These are phyloP conservation scores for Blastobotrys parvus DNA, from an alignment of 805 yeast genomes.

Conservation along the genomic window DNA sequence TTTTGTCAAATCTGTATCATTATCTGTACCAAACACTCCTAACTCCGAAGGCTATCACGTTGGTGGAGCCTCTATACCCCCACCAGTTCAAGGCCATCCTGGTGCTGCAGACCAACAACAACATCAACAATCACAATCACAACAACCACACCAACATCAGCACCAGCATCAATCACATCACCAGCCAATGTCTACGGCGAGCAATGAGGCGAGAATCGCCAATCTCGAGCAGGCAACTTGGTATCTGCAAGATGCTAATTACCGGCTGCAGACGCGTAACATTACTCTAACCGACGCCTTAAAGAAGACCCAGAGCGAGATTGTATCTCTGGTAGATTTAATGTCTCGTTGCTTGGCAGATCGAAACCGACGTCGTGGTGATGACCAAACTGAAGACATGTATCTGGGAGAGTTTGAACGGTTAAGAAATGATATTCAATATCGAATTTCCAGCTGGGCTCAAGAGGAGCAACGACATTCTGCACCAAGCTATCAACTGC, in stretches of 20 bases:
- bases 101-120: slow-evolving; percentile 7
- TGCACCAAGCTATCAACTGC: background rate
- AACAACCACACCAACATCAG: slow-evolving; percentile 7
- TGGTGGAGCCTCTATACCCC: slow-evolving; percentile 6
- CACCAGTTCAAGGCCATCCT: slow-evolving; percentile 5
- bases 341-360: background rate
- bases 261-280: slow-evolving; percentile 6
- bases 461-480: slow-evolving; percentile 7
- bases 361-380: too few relatives aligned
- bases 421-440: slow-evolving; percentile 4
- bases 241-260: slow-evolving; percentile 12
- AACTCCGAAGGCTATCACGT: slow-evolving; percentile 2
- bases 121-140: slow-evolving; percentile 3
- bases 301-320: slow-evolving; percentile 9
- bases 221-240: slow-evolving; percentile 12
- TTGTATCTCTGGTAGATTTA: slow-evolving; percentile 10
- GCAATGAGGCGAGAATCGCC: slow-evolving; percentile 6
- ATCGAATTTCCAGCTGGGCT: slow-evolving; percentile 1
- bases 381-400: background rate
- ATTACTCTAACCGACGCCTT: slow-evolving; percentile 10
- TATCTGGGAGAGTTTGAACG: background rate
- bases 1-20: slow-evolving; percentile 20
- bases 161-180: too few relatives aligned
- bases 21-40: slow-evolving; percentile 20
- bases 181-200: background rate